Percentiles rank a stretch among this genome's conserved stretches.
Evolutionary conservation across 2,329 filamentous ascomycete genomes (phyloP).

Genomic region (Xylaria sp.): DNA sequence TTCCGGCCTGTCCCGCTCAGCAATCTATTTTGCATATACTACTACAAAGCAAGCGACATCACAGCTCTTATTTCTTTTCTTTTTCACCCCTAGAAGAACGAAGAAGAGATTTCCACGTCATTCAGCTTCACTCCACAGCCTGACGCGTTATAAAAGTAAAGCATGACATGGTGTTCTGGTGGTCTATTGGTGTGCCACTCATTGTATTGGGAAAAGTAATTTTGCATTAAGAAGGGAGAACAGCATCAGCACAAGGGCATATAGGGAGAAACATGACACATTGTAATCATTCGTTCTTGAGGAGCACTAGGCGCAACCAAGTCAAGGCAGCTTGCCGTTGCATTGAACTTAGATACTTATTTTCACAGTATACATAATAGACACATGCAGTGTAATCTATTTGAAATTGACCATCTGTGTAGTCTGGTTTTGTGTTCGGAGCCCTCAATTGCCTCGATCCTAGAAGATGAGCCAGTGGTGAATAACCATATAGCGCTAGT

Average conservation of each 20-base stretch:
- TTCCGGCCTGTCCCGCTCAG: not conserved
- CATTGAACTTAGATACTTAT: slow-evolving; percentile 25
- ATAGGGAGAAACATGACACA: slow-evolving; percentile 26
- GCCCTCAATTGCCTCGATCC: not conserved
- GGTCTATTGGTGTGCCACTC: slow-evolving; percentile 19
- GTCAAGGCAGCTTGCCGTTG: slow-evolving; percentile 11
- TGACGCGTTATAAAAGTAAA: slow-evolving; percentile 29
- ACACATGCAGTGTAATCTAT: slow-evolving; percentile 13
- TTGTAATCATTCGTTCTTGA: slow-evolving; percentile 37
- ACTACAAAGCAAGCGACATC: slow-evolving; percentile 5
- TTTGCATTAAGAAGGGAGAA: slow-evolving; percentile 24
- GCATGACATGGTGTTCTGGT: slow-evolving; percentile 36
- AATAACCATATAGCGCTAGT: too few species aligned
- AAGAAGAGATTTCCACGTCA: slow-evolving; percentile 5
- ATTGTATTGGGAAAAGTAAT: slow-evolving; percentile 12
- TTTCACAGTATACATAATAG: slow-evolving; percentile 21
- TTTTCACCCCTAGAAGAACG: not conserved
- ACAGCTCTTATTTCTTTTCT: not conserved
- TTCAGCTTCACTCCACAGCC: slow-evolving; percentile 20
- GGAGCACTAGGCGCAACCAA: slow-evolving; percentile 12
- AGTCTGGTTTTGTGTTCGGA: not conserved
- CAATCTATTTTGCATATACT: slow-evolving; percentile 5
- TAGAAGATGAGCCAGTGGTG: too few species aligned
- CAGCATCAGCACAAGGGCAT: slow-evolving; percentile 20
- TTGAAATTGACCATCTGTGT: not conserved